A percentile compares a stretch with the other conserved stretches of the same genome.
These are phyloP conservation scores for Epichloe coenophiala DNA, from an alignment of 2,329 filamentous ascomycete species.

Conservation along the genomic window DNA sequence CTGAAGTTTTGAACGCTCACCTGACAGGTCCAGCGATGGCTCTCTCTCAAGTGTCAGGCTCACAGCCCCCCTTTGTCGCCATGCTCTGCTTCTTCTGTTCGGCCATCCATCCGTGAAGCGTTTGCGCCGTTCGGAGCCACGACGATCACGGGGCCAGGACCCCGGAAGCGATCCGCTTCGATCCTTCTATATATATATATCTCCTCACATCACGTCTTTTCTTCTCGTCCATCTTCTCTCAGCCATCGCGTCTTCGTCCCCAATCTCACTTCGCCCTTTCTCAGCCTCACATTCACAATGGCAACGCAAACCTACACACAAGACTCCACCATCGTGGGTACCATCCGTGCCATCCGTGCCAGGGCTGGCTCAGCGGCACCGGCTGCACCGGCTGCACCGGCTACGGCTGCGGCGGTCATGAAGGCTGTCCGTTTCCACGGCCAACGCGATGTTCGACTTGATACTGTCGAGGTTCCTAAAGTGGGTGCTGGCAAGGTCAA, in stretches of 20 bases:
- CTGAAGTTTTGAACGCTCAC: background rate
- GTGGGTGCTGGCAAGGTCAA: constrained; percentile 33
- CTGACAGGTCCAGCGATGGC: background rate
- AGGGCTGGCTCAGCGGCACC: constrained; percentile 2
- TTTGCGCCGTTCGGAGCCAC: background rate
- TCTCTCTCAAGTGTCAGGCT: too few relatives aligned
- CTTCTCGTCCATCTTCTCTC: background rate
- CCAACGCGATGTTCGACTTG: constrained; percentile 39
- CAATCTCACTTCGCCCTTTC: background rate
- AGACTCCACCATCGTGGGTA: constrained; percentile 4
- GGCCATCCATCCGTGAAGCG: background rate
- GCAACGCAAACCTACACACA: constrained; percentile 1
- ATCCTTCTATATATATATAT: background rate
- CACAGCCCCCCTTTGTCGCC: too few relatives aligned
- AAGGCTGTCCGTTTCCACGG: constrained; percentile 41
- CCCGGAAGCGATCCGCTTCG: background rate
- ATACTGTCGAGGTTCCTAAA: constrained; percentile 32
- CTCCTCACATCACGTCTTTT: background rate
- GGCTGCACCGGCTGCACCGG: background rate
- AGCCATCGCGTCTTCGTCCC: background rate
- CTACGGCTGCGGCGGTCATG: constrained; percentile 21
- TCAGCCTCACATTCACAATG: background rate
- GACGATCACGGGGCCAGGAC: background rate
- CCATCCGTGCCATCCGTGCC: constrained; percentile 4
- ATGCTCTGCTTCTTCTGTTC: background rate